A percentile compares a stretch with the other conserved stretches of the same genome.
phyloP scores from a whole-genome alignment of 78 protist genomes.

The Dictyostelium capitatum region DNA sequence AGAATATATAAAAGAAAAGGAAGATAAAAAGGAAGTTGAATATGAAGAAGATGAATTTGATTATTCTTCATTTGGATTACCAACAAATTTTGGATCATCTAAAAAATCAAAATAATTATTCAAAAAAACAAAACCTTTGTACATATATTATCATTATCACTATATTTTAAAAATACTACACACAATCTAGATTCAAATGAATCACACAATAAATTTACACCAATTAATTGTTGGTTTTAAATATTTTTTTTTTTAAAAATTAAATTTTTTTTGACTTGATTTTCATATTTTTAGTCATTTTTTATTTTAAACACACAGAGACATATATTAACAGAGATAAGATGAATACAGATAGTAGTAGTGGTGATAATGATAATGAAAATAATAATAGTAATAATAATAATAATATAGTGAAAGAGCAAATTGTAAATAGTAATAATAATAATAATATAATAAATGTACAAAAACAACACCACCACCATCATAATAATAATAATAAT shows the following conservation, averaged over 20 bases:
- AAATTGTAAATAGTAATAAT: background rate
- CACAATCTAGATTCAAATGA: too few species aligned
- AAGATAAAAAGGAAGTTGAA: background rate
- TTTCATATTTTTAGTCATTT: too few species aligned
- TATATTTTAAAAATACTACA: too few species aligned
- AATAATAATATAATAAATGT: conserved; percentile 3
- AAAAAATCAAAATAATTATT: conserved; percentile 27
- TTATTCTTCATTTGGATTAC: conserved; percentile 51
- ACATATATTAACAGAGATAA: too few species aligned
- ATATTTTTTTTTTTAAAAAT: too few species aligned
- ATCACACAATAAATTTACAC: too few species aligned
- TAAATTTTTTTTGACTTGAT: too few species aligned
- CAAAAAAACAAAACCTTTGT: too few species aligned
- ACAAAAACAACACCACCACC: background rate
- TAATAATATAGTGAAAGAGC: background rate
- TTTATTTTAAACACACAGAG: too few species aligned
- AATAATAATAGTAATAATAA: background rate
- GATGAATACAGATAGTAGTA: too few species aligned
- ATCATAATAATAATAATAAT: background rate
- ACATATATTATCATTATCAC: too few species aligned
- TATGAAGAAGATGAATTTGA: conserved; percentile 34
- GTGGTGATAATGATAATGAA: background rate
- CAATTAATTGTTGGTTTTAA: too few species aligned
- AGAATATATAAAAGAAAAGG: background rate
- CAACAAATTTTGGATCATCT: conserved; percentile 62